Base-by-base conservation (phyloP, 352 stramenopile species). In the Globisporangium okanoganense region DNA sequence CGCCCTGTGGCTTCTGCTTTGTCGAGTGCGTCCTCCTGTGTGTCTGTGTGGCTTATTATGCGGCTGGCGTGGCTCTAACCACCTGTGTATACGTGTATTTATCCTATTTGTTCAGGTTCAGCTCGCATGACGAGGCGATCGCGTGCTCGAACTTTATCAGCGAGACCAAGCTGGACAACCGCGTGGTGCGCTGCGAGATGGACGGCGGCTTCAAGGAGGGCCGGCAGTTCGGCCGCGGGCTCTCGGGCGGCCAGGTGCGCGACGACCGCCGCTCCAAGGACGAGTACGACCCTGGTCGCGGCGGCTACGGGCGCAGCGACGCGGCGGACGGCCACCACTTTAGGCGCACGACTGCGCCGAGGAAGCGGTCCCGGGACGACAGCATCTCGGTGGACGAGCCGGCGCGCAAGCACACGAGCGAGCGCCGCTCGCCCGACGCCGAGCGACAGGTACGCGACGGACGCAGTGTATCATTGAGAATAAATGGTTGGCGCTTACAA, bases 1-100 rank as follows among this genome's bases (percentile, higher is more conserved):
- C 91, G 14, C 97, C 96, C 2, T 99, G 96, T 63, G 96, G 97
- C 41, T 99, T 99, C 75, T 98, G 91, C 71, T 99, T 99, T 71
- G 96, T 99, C 51, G 92, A 99, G 80, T 98, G 85, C 54, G 71
- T 82, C 9, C 31, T 31, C 3, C 44, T 33, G 6, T 43, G 5
- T 56, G 33, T 33, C 13, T 31, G 3, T 29, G 13, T 45, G 35
- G 5, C 14, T 35, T 4, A 10, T n/a, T 29, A 29, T 50, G 33
- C 5, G 9, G 22, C 13, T 53, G 14, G 7, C 4, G 10, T 40
- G 18, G 14, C 22, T 43, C 4, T 50, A 51, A 45, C 5, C n/a
- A 16, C 6, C 9, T 13, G 40, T 40, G 5, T n/a, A n/a, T 13
- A 20, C 31, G n/a, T n/a, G n/a, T n/a, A n/a, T n/a, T n/a, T n/a